phyloP scores from a whole-genome alignment of 2,329 filamentous ascomycete genomes.

The Phialemoniopsis sp. region DNA sequence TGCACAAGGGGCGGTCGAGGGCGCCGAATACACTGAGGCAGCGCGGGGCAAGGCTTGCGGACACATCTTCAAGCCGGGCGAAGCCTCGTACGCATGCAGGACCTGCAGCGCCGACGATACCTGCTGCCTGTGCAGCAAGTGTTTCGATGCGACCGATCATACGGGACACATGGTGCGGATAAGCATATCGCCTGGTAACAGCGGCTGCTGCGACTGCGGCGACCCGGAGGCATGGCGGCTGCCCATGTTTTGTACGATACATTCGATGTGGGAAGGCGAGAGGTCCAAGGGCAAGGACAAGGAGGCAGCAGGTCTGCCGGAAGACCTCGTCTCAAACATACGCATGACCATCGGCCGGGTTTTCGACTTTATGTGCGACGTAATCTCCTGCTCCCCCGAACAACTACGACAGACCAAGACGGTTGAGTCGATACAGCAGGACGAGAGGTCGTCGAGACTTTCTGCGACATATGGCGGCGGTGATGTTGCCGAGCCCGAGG shows the following conservation, averaged over 20 bases:
- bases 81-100: conserved; percentile 90
- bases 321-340: conserved; percentile 73
- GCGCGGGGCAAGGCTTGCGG: conserved; percentile 92
- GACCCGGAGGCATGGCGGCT: conserved; percentile 91
- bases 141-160: conserved; percentile 94
- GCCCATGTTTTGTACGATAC: conserved; percentile 89
- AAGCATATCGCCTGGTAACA: conserved; percentile 26
- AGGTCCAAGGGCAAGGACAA: conserved; percentile 58
- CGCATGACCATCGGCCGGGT: conserved; percentile 80
- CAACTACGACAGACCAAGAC: conserved; percentile 86
- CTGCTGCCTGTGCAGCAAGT: conserved; percentile 88
- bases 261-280: conserved; percentile 58
- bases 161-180: conserved; percentile 90
- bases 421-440: conserved; percentile 71
- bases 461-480: conserved; percentile 70
- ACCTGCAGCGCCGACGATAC: conserved; percentile 95
- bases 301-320: conserved; percentile 57
- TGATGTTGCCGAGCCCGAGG: conserved; percentile 61
- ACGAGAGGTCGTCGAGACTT: conserved; percentile 77
- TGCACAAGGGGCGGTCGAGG: conserved; percentile 88
- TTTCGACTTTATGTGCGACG: conserved; percentile 94
- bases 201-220: conserved; percentile 80
- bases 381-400: conserved; percentile 96
- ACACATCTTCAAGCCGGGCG: conserved; percentile 92
- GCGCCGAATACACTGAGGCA: conserved; percentile 89